Conservation (phyloP, 2,329 filamentous ascomycete species). For the Venturia asperata region DNA sequence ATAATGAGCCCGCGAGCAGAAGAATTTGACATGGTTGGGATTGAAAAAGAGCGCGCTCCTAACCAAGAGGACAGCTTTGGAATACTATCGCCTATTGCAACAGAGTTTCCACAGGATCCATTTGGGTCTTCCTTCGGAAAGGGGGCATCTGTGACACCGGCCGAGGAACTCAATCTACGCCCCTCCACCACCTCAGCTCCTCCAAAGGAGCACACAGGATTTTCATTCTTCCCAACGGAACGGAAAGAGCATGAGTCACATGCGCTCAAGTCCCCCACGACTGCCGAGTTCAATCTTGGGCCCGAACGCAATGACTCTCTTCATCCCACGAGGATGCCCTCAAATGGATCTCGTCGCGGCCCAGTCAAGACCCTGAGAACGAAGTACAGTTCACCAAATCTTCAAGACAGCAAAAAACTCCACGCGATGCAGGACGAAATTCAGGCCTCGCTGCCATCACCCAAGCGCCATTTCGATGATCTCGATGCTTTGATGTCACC, state of each 20-base stretch:
- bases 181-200: background rate
- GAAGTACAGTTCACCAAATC: slow-evolving; percentile 35
- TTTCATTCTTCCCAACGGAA: slow-evolving; percentile 13
- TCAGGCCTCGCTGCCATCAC: slow-evolving; percentile 29
- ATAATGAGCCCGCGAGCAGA: slow-evolving; percentile 35
- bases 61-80: slow-evolving; percentile 33
- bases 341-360: background rate
- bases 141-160: background rate
- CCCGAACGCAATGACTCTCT: slow-evolving; percentile 8
- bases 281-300: background rate
- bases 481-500: slow-evolving; percentile 60
- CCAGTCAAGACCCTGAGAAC: slow-evolving; percentile 25
- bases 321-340: background rate
- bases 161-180: background rate
- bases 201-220: background rate
- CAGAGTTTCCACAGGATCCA: slow-evolving; percentile 33
- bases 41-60: slow-evolving; percentile 23
- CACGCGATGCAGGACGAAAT: slow-evolving; percentile 36
- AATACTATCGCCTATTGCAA: slow-evolving; percentile 35
- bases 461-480: slow-evolving; percentile 27
- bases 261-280: slow-evolving; percentile 15
- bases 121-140: slow-evolving; percentile 22
- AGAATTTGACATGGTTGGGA: slow-evolving; percentile 31
- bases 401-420: slow-evolving; percentile 32
- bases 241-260: background rate